Percentiles rank a stretch among this genome's conserved stretches.
Conservation (phyloP, 371 early-diverging fungal species). For the Mucor sp. region DNA sequence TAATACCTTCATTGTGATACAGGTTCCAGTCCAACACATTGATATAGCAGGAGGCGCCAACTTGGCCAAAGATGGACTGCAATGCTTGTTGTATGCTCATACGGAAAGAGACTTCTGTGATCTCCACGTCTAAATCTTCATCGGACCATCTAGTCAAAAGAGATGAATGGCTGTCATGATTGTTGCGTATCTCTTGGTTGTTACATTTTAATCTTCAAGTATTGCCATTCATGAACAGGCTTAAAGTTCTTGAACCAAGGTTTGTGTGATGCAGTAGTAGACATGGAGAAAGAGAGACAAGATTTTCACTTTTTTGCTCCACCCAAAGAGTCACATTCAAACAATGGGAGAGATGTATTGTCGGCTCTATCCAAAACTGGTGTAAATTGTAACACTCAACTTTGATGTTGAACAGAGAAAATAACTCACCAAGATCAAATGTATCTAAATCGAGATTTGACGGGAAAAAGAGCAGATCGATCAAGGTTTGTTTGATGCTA, state of each 20-base stretch:
- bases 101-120: constrained; percentile 46
- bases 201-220: constrained; percentile 45
- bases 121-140: constrained; percentile 22
- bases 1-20: constrained; percentile 31
- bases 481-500: too few relatives aligned
- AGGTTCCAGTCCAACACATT: constrained; percentile 50
- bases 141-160: constrained; percentile 36
- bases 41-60: constrained; percentile 36
- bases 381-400: too few relatives aligned
- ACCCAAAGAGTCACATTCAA: too few relatives aligned
- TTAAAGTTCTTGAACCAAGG: constrained; percentile 27
- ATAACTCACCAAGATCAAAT: too few relatives aligned
- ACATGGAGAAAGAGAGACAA: not conserved
- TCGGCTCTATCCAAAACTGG: too few relatives aligned
- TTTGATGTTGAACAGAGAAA: too few relatives aligned
- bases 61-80: constrained; percentile 37
- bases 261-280: not conserved
- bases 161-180: not conserved
- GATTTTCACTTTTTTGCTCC: too few relatives aligned
- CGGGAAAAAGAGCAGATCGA: too few relatives aligned
- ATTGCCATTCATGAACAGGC: constrained; percentile 40
- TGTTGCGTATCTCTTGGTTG: not conserved
- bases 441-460: too few relatives aligned
- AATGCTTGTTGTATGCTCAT: constrained; percentile 52
- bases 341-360: too few relatives aligned